Percentiles rank a stretch among this genome's conserved stretches.
Evolutionary conservation across 305 asterid species (phyloP).

Genomic region (Solanum hybrid): DNA sequence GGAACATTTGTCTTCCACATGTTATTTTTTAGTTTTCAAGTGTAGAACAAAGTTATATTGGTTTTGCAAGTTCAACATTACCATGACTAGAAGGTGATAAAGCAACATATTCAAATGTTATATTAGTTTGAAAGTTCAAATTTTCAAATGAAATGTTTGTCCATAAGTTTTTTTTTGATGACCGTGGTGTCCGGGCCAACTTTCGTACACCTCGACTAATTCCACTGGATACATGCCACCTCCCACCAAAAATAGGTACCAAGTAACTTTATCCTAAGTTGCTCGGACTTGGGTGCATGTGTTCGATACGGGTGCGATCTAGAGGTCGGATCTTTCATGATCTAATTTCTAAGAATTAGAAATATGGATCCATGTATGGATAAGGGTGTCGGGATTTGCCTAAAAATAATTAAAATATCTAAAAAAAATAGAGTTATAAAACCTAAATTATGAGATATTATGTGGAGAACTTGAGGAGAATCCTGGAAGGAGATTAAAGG

Average conservation of each 20-base stretch:
- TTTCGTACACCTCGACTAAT: not conserved
- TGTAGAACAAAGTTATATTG: not conserved
- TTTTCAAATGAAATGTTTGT: not conserved
- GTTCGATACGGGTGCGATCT: too few species aligned
- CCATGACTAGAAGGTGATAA: not conserved
- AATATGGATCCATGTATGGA: too few species aligned
- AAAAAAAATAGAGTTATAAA: too few species aligned
- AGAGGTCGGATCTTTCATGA: too few species aligned
- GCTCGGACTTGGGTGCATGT: too few species aligned
- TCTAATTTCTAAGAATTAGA: too few species aligned
- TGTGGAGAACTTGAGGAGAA: too few species aligned
- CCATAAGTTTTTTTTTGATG: not conserved
- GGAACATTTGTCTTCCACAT: not conserved
- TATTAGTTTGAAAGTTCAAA: not conserved
- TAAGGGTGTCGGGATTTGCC: too few species aligned
- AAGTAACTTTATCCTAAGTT: not conserved
- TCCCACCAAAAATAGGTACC: not conserved
- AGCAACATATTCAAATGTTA: not conserved
- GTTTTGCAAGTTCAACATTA: not conserved
- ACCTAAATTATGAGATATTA: too few species aligned
- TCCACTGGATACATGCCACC: not conserved
- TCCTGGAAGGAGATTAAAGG: too few species aligned
- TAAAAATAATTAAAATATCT: too few species aligned
- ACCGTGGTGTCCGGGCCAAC: not conserved
- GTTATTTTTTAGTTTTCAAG: not conserved